Conservation (phyloP, 106 monocot species). For the Allium sativum region DNA sequence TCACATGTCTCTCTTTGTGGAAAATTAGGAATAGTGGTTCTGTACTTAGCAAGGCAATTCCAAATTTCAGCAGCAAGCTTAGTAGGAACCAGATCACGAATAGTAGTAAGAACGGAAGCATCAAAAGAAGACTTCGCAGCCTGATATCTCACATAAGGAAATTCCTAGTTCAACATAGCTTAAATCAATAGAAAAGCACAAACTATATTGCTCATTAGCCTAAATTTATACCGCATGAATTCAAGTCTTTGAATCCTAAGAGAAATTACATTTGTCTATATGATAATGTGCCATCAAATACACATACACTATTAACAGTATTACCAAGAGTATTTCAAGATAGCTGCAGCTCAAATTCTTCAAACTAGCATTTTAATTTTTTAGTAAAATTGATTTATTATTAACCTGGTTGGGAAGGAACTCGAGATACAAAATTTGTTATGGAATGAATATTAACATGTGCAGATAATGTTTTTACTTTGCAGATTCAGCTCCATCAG, state of each 20-base stretch:
- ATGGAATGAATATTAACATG: too few species aligned
- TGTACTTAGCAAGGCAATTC: conserved; percentile 65
- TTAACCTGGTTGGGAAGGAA: too few species aligned
- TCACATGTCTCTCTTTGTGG: conserved; percentile 92
- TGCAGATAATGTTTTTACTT: too few species aligned
- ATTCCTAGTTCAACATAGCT: conserved; percentile 46
- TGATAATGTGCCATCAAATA: not conserved
- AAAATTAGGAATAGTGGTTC: conserved; percentile 62
- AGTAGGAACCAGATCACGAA: conserved; percentile 83
- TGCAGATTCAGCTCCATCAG: too few species aligned
- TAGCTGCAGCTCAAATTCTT: too few species aligned
- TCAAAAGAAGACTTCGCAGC: conserved; percentile 80
- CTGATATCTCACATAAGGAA: conserved; percentile 94
- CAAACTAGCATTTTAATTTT: too few species aligned
- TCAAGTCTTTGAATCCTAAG: not conserved
- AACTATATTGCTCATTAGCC: not conserved
- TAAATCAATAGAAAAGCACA: not conserved
- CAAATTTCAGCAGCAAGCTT: conserved; percentile 93
- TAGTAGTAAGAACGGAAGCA: conserved; percentile 67
- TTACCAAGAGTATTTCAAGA: too few species aligned
- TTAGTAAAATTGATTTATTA: too few species aligned
- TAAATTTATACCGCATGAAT: not conserved
- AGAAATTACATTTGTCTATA: not conserved
- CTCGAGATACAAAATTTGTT: too few species aligned
- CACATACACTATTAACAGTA: too few species aligned